Conservation (phyloP, 208 protist genomes). For the Novymonas esmeraldas region DNA sequence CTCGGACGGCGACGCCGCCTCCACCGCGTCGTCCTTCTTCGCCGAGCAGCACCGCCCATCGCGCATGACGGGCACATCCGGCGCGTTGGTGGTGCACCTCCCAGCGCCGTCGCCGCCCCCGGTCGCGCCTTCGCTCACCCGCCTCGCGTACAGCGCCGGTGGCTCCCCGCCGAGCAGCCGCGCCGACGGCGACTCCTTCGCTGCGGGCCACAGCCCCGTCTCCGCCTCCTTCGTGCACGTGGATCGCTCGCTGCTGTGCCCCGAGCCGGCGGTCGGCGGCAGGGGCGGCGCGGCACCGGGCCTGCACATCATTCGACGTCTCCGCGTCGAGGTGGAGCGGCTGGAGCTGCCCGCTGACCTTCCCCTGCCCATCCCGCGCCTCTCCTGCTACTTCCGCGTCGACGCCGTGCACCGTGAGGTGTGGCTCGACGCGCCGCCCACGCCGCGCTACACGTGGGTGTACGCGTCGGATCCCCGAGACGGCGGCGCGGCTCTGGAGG, state of each 20-base stretch:
- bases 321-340: slow-evolving; percentile 62
- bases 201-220: slow-evolving; percentile 10
- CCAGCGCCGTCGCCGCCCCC: slow-evolving; percentile 34
- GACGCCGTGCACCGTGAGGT: slow-evolving; percentile 52
- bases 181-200: not conserved
- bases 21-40: slow-evolving; percentile 27
- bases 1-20: slow-evolving; percentile 19
- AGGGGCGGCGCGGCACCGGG: not conserved
- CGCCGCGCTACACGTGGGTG: slow-evolving; percentile 64
- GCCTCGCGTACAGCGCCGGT: not conserved
- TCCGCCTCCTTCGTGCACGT: slow-evolving; percentile 29
- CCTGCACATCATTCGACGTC: not conserved
- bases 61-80: slow-evolving; percentile 3
- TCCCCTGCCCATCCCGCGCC: slow-evolving; percentile 48
- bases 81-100: slow-evolving; percentile 29
- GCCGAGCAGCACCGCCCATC: slow-evolving; percentile 19
- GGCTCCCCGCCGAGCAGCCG: not conserved
- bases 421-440: slow-evolving; percentile 64
- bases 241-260: slow-evolving; percentile 25
- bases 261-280: not conserved
- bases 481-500: slow-evolving; percentile 34
- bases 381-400: slow-evolving; percentile 83
- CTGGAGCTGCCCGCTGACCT: slow-evolving; percentile 63
- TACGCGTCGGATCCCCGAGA: slow-evolving; percentile 42
- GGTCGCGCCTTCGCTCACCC: slow-evolving; percentile 1